phyloP scores from a whole-genome alignment of 345 rosid species.

The Lumnitzera littorea region DNA sequence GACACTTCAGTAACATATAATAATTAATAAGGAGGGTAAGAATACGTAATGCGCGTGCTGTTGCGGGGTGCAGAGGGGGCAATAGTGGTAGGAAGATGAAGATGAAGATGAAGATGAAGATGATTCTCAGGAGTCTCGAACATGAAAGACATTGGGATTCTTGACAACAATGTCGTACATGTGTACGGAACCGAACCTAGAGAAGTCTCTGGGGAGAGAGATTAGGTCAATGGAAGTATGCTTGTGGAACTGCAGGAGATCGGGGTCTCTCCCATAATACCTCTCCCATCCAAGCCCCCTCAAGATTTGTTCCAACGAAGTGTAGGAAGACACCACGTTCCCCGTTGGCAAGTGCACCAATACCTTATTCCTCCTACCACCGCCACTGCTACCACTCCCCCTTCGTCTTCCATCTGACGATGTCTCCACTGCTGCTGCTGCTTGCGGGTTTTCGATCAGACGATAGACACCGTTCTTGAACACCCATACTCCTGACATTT shows the following conservation, averaged over 20 bases:
- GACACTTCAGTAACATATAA: neutral
- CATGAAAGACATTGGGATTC: conserved; percentile 80
- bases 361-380: conserved; percentile 27
- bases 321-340: conserved; percentile 55
- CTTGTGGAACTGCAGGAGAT: conserved; percentile 68
- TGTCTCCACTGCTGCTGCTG: conserved; percentile 25
- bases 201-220: conserved; percentile 72
- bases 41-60: no score
- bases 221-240: conserved; percentile 70
- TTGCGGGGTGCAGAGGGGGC: no score
- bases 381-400: conserved; percentile 16
- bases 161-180: conserved; percentile 88
- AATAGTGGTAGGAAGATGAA: no score
- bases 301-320: conserved; percentile 54
- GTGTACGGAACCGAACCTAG: conserved; percentile 67
- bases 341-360: conserved; percentile 63
- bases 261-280: conserved; percentile 56
- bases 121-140: conserved; percentile 26
- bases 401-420: conserved; percentile 8
- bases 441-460: conserved; percentile 54
- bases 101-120: no score
- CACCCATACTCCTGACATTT: conserved; percentile 83
- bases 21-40: no score
- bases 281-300: conserved; percentile 81
- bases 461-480: conserved; percentile 65